Base-by-base conservation (phyloP, 2,329 filamentous ascomycete species). In the Akanthomyces lecanii region DNA sequence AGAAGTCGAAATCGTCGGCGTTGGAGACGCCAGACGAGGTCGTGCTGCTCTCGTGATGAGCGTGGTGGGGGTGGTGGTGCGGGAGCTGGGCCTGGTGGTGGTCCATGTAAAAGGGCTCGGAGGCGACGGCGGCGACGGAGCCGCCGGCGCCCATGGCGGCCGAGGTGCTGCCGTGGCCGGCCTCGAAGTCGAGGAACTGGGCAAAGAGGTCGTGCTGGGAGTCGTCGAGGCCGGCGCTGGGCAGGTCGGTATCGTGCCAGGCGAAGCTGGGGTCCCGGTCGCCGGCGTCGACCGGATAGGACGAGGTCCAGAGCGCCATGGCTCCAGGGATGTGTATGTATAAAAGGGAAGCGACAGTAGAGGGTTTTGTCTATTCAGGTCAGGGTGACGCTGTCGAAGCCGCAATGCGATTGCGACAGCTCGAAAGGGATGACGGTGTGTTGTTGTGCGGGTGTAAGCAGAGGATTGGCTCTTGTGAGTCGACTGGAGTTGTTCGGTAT, bases 171-270 rank as follows among this genome's bases (percentile, higher is more conserved):
- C 64, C 60, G n/a, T 67, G 67, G 55, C 70, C 70, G 62, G 64
- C 69, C 42, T 75, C 75, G 62, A 76, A 73, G 70, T 76, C 70
- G 66, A 76, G 68, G 63, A 75, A 77, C 67, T 76, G 72, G 21
- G 72, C 71, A 62, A 76, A 75, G 56, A 76, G 69, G 66, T 77
- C 75, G 67, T 65, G 70, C 33, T 70, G 66, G 48, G 67, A 67
- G 54, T 74, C 71, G 38, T 69, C 71, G 25, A 67, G 66, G 18
- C 47, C 40, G 18, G 62, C 62, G 44, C 48, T 48, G 33, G 67
- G 67, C 40, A 70, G 69, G 47, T 76, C 73, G 36, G 70, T 52
- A 52, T 75, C 73, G 60, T 71, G 71, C 72, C 73, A 76, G 66
- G 69, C 74, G 67, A 75, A 73, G 67, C 67, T 68, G n/a, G 71